Conservation (phyloP, 352 stramenopile genomes). For the Phytopythium ostracodes region DNA sequence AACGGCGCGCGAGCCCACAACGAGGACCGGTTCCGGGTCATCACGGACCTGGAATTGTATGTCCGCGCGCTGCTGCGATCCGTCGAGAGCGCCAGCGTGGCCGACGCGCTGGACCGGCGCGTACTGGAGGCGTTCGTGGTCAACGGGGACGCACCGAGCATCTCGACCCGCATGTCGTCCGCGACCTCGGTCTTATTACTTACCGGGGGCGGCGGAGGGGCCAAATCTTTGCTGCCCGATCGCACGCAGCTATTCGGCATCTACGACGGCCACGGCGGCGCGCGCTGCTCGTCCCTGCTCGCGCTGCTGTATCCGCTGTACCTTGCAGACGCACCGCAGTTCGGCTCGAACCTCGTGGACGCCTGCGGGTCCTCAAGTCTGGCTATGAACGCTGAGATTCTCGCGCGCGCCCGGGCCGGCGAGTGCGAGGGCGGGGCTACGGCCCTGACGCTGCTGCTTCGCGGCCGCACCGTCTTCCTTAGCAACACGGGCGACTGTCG, state of each 20-base stretch:
- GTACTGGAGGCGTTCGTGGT: slow-evolving; percentile 49
- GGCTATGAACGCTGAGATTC: slow-evolving; percentile 67
- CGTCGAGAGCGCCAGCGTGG: slow-evolving; percentile 12
- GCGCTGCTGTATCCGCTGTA: slow-evolving; percentile 68
- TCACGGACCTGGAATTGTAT: slow-evolving; percentile 65
- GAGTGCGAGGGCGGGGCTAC: slow-evolving; percentile 61
- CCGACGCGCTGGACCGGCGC: slow-evolving; percentile 24
- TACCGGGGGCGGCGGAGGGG: not conserved
- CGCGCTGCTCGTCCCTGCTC: slow-evolving; percentile 50
- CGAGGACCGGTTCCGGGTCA: slow-evolving; percentile 70
- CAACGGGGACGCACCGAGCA: slow-evolving; percentile 29
- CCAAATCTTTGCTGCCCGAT: slow-evolving; percentile 2
- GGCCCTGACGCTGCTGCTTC: slow-evolving; percentile 55
- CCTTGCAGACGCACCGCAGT: slow-evolving; percentile 52
- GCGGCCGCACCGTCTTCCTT: slow-evolving; percentile 37
- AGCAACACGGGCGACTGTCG: slow-evolving; percentile 81
- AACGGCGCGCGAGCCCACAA: slow-evolving; percentile 47
- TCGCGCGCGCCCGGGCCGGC: slow-evolving; percentile 39
- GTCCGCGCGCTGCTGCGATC: slow-evolving; percentile 40
- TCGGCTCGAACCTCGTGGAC: slow-evolving; percentile 30
- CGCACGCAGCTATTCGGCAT: slow-evolving; percentile 64
- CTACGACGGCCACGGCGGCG: slow-evolving; percentile 76
- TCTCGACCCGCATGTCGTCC: slow-evolving; percentile 19
- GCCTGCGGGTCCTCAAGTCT: slow-evolving; percentile 41
- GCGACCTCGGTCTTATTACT: not conserved